phyloP scores from a whole-genome alignment of 1,139 yeast species.

The Kazachstania sp. region DNA sequence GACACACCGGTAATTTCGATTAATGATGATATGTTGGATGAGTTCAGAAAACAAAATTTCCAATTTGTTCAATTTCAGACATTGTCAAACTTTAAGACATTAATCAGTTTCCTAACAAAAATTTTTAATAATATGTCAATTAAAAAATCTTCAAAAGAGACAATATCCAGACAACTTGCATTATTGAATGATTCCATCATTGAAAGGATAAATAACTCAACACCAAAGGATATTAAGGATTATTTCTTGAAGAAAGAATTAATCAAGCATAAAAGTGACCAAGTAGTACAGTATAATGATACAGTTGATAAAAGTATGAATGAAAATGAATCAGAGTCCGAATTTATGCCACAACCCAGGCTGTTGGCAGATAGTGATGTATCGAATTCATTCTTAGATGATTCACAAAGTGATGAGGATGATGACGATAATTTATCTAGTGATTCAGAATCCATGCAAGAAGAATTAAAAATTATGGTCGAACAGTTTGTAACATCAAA shows the following conservation, averaged over 20 bases:
- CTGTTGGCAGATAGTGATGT: constrained; percentile 4
- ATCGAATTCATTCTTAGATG: neutral
- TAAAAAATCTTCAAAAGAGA: constrained; percentile 21
- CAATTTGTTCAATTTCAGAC: constrained; percentile 26
- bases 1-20: neutral
- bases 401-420: neutral
- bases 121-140: constrained; percentile 24
- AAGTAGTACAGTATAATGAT: neutral
- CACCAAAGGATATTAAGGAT: constrained; percentile 15
- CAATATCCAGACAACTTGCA: constrained; percentile 17
- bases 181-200: constrained; percentile 15
- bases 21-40: constrained; percentile 6
- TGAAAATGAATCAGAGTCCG: neutral
- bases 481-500: constrained; percentile 22
- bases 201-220: constrained; percentile 14
- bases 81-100: constrained; percentile 19
- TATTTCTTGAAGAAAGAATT: constrained; percentile 11
- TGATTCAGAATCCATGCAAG: constrained; percentile 12
- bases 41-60: constrained; percentile 18
- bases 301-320: neutral
- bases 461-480: constrained; percentile 24
- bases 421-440: constrained; percentile 9
- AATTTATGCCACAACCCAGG: neutral
- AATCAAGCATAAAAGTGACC: constrained; percentile 5
- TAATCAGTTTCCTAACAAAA: constrained; percentile 17